A percentile compares a stretch with the other conserved stretches of the same genome.
Evolutionary conservation across 2,329 filamentous ascomycete species (phyloP).

Genomic region (Microdochium nivale): DNA sequence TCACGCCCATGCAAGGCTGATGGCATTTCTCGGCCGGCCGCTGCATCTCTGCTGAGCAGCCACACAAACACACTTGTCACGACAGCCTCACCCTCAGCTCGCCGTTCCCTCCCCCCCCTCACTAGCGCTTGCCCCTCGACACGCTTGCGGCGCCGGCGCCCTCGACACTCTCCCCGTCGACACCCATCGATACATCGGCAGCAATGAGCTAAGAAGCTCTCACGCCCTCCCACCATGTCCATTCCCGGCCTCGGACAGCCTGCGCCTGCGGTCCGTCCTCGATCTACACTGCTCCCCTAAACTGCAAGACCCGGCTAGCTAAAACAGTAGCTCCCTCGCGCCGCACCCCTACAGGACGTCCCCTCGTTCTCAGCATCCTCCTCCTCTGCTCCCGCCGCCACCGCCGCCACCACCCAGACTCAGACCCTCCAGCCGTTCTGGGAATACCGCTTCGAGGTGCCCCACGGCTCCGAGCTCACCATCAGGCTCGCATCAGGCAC

Average conservation of each 20-base stretch:
- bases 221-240: conserved; percentile 44
- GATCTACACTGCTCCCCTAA: conserved; percentile 2
- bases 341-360: conserved; percentile 8
- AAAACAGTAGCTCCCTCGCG: not conserved
- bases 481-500: conserved; percentile 67
- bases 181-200: not conserved
- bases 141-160: too few relatives aligned
- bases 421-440: conserved; percentile 51
- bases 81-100: too few relatives aligned
- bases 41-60: not conserved
- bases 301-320: not conserved
- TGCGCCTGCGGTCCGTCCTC: conserved; percentile 42
- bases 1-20: too few relatives aligned
- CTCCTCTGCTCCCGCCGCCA: conserved; percentile 18
- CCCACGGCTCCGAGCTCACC: conserved; percentile 32
- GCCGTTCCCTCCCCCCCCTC: not conserved
- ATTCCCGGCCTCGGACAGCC: conserved; percentile 67
- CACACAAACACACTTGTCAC: too few relatives aligned
- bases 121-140: too few relatives aligned
- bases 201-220: conserved; percentile 7
- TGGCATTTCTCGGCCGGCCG: too few relatives aligned
- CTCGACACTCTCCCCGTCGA: not conserved
- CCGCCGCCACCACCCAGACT: conserved; percentile 32
- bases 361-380: conserved; percentile 9
- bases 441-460: conserved; percentile 75